Evolutionary conservation across 2,329 filamentous ascomycete genomes (phyloP), one percentile per base, ranked within the genome.

Genomic region (Trichoderma sp.): DNA sequence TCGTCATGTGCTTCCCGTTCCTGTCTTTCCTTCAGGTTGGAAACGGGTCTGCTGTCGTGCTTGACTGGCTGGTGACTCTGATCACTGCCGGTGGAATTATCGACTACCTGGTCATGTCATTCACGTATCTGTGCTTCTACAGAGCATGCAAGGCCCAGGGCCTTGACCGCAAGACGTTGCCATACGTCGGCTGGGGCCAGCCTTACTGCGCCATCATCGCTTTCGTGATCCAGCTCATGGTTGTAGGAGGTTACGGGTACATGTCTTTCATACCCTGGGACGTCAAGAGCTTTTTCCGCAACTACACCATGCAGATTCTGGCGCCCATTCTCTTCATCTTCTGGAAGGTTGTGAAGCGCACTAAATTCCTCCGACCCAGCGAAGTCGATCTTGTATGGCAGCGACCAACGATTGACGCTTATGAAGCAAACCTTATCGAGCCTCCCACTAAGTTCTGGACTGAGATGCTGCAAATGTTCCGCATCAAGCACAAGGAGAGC

Each of bases 301-400:
- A 86, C 79, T 89, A 89, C 77, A 84, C 84, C 32, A 87, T 88
- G 84, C 79, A 85, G 70, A 77, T 88, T 16, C 75, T 89, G 28
- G 83, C 84, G 0, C 82, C 84, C 8, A 75, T 86, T 43, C 78
- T 88, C 32, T 90, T 85, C 75, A 64, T 84, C 24, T 81, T 82
- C 73, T 92, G 88, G 87, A 92, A 92, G 79, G 8, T 91, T 1
- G 24, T 88, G 76, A 87, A 89, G 80, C 81, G 81, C 68, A 91
- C 89, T 1, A 83, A 82, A 69, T 80, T 86, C 63, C 80, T 89
- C 21, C 78, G 79, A 2, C 80, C 88, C 0, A 75, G 81, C 5
- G 85, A 91, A 74, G 83, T 84, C 3, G 88, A 90, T 73, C 80
- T 90, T 18, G 79, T 88, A 52, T 87, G 87, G 87, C 83, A 90